Percentiles rank a stretch among this genome's conserved stretches.
Evolutionary conservation across 805 yeast species (phyloP).

Genomic region (Candida manassasensis): DNA sequence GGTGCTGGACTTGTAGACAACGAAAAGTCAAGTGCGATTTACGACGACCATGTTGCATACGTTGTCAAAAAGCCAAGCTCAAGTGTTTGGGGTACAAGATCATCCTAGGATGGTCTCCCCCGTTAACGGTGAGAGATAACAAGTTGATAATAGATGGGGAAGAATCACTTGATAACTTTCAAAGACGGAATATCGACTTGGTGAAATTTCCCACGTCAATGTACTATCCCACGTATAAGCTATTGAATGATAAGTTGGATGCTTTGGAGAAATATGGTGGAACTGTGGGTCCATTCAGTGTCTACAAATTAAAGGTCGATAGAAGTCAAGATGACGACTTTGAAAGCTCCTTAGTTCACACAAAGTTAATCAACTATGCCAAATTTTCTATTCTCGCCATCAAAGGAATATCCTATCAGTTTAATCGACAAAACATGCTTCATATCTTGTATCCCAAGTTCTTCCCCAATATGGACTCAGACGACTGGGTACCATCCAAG

Average conservation of each 20-base stretch:
- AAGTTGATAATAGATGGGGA: constrained; percentile 16
- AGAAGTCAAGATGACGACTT: not conserved
- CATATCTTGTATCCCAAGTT: constrained; percentile 42
- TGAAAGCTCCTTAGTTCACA: constrained; percentile 28
- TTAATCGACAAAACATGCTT: constrained; percentile 39
- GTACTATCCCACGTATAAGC: constrained; percentile 34
- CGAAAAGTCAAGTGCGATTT: constrained; percentile 54
- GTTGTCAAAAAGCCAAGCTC: constrained; percentile 43
- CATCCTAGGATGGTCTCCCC: constrained; percentile 44
- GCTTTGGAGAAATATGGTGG: constrained; percentile 19
- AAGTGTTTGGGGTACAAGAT: constrained; percentile 49
- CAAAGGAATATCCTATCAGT: constrained; percentile 33
- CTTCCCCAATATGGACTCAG: constrained; percentile 39
- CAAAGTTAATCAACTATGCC: constrained; percentile 30
- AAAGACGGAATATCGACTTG: constrained; percentile 43
- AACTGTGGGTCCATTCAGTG: constrained; percentile 24
- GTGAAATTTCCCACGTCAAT: constrained; percentile 34
- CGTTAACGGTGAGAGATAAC: constrained; percentile 25
- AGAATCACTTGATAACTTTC: constrained; percentile 27
- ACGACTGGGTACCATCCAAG: constrained; percentile 32
- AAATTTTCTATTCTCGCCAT: constrained; percentile 37
- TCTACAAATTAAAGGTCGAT: constrained; percentile 9
- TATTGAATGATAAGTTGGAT: constrained; percentile 36
- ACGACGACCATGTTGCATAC: constrained; percentile 38
- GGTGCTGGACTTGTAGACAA: constrained; percentile 53